Base-by-base conservation (phyloP, 306 rosid genomes). In the Ammopiptanthus mongolicus region DNA sequence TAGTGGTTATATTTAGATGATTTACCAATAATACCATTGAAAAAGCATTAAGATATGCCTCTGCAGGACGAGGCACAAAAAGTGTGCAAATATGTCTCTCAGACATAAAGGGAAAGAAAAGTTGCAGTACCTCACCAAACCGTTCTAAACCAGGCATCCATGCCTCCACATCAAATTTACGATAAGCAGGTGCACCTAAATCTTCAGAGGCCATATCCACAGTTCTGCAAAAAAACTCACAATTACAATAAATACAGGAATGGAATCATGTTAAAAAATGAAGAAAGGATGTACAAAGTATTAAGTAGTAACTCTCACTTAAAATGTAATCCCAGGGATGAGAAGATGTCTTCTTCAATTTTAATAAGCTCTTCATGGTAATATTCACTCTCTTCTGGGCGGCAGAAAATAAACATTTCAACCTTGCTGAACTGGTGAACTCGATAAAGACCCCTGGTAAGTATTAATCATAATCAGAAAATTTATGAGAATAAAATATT, bases 351-450 rank as follows among this genome's bases (percentile, higher is more conserved):
- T 79, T 95, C 97, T 85, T 91, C 98, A 66, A 95, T 91, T 74
- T 78, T 84, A 37, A 95, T 86, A 60, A 95, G 97, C 86, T 95
- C 97, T 52, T 90, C 87, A 13, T 87, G 99, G 83, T 86, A 92
- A 76, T 78, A 73, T 22, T 87, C 97, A 39, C 99, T 92, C 85
- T 95, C 96, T 63, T 88, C 96, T 4, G 97, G 90, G 29, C 78
- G 93, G 83, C 99, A 95, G 61, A 95, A 75, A 33, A 95, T 76
- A 80, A 95, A 95, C 97, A 92, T 90, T 82, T 95, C 99, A 77
- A 84, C 85, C 87, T 95, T 95, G 92, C 97, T 90, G 90, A 95
- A 95, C 82, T 95, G 99, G 88, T 95, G 98, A 46, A 95, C 98
- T 76, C 98, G 91, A 85, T 95, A 91, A 31, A 95, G 97, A 73